Conservation (phyloP, 2,329 filamentous ascomycete genomes). For the Cladosporium sp. region DNA sequence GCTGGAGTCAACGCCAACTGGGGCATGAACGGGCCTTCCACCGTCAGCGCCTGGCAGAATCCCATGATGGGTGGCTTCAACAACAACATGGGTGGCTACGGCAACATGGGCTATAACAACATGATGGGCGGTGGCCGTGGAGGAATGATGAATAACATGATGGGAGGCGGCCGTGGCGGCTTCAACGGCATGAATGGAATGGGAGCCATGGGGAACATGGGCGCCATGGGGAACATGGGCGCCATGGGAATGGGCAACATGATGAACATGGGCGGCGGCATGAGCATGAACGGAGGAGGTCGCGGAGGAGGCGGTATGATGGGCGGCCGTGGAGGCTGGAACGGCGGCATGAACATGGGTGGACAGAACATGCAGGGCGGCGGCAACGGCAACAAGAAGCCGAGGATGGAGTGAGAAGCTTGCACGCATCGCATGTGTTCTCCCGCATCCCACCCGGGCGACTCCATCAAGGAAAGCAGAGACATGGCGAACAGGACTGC, state of each 20-base stretch:
- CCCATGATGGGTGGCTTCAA: constrained; percentile 26
- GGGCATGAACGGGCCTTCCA: constrained; percentile 27
- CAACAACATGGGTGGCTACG: constrained; percentile 23
- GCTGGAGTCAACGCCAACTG: constrained; percentile 19
- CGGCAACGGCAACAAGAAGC: constrained; percentile 23
- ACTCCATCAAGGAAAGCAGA: neutral
- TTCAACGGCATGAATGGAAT: constrained; percentile 54
- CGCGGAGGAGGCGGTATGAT: constrained; percentile 53
- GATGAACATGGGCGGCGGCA: constrained; percentile 32
- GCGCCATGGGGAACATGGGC: constrained; percentile 38
- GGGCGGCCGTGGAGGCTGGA: constrained; percentile 35
- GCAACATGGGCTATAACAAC: constrained; percentile 37
- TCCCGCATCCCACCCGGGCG: neutral
- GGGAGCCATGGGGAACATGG: constrained; percentile 29
- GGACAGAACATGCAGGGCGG: constrained; percentile 51
- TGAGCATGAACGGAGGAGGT: constrained; percentile 31
- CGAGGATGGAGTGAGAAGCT: constrained; percentile 19
- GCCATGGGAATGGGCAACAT: constrained; percentile 34
- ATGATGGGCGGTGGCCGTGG: constrained; percentile 30
- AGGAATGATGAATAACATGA: constrained; percentile 35
- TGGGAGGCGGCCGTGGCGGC: constrained; percentile 44
- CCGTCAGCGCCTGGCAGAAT: constrained; percentile 20
- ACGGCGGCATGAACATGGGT: constrained; percentile 36
- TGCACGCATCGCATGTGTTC: neutral
- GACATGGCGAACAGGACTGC: neutral